phyloP scores from a whole-genome alignment of 2,329 filamentous ascomycete species.

The Cladobotryum mycophilum region DNA sequence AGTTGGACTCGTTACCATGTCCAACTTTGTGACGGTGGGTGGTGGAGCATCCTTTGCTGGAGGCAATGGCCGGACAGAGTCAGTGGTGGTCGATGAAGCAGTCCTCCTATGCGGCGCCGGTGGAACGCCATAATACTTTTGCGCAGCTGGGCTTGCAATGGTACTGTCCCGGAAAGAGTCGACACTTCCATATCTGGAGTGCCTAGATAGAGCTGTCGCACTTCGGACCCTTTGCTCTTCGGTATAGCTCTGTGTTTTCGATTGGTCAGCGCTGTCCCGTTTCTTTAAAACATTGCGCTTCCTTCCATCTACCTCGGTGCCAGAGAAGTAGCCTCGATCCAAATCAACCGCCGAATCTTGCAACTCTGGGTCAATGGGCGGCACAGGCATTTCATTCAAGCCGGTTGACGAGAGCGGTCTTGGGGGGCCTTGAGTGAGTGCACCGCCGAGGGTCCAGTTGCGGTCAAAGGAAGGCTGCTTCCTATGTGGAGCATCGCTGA shows the following conservation, averaged over 20 bases:
- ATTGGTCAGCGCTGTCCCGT: conserved; percentile 57
- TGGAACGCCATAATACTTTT: conserved; percentile 61
- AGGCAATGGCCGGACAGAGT: conserved; percentile 45
- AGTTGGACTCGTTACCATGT: conserved; percentile 37
- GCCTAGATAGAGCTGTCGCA: conserved; percentile 59
- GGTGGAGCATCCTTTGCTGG: conserved; percentile 48
- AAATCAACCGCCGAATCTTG: conserved; percentile 54
- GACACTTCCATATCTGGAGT: conserved; percentile 72
- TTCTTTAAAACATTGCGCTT: conserved; percentile 77
- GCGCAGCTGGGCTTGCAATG: conserved; percentile 52
- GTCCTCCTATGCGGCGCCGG: conserved; percentile 49
- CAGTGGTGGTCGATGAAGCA: conserved; percentile 53
- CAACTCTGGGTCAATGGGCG: conserved; percentile 30
- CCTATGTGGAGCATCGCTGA: conserved; percentile 42
- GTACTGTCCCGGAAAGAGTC: conserved; percentile 63
- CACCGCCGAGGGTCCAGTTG: conserved; percentile 60
- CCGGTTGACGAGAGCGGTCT: conserved; percentile 50
- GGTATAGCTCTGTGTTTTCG: conserved; percentile 68
- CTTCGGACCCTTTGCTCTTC: conserved; percentile 66
- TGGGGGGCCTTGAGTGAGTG: conserved; percentile 33
- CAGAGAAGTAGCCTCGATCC: conserved; percentile 90
- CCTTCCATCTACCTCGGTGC: conserved; percentile 72
- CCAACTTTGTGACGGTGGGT: conserved; percentile 56
- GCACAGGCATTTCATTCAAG: conserved; percentile 37
- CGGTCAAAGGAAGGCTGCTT: conserved; percentile 65